These are phyloP conservation scores for Chytriomyces hyalinus DNA, from an alignment of 192 early-diverging fungal species.

Conservation along the genomic window DNA sequence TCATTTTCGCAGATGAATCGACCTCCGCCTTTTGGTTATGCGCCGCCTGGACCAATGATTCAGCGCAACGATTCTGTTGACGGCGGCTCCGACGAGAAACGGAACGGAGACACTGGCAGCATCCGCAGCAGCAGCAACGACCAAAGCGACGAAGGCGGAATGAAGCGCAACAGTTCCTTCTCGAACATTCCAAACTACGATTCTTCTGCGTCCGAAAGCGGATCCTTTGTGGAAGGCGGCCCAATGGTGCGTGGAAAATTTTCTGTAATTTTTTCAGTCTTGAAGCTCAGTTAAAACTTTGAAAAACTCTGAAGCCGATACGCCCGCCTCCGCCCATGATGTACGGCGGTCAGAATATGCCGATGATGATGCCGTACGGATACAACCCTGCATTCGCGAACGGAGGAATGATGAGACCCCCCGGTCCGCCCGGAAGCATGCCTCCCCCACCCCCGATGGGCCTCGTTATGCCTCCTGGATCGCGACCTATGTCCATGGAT, in stretches of 20 bases:
- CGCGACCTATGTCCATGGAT: neutral
- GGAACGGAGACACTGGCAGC: neutral
- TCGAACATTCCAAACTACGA: neutral
- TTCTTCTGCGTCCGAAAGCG: neutral
- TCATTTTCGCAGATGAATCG: neutral
- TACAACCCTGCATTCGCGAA: neutral
- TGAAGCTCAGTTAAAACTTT: neutral
- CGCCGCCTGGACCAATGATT: neutral
- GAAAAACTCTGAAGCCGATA: neutral
- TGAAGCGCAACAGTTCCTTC: neutral
- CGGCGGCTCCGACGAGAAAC: neutral
- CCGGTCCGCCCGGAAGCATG: constrained; percentile 15
- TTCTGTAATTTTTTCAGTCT: neutral
- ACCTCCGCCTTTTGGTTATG: neutral
- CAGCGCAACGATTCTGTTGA: neutral
- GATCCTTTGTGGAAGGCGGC: constrained; percentile 15
- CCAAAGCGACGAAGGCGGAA: neutral
- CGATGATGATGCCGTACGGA: constrained; percentile 22
- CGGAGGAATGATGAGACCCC: constrained; percentile 12
- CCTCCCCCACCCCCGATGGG: neutral
- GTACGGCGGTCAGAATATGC: constrained; percentile 5
- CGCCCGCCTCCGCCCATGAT: constrained; percentile 20
- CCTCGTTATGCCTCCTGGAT: neutral
- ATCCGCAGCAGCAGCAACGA: neutral
- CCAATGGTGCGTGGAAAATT: neutral